Percentiles rank a stretch among this genome's conserved stretches.
Conservation (phyloP, 2,329 filamentous ascomycete genomes). For the Aureobasidium sp. region DNA sequence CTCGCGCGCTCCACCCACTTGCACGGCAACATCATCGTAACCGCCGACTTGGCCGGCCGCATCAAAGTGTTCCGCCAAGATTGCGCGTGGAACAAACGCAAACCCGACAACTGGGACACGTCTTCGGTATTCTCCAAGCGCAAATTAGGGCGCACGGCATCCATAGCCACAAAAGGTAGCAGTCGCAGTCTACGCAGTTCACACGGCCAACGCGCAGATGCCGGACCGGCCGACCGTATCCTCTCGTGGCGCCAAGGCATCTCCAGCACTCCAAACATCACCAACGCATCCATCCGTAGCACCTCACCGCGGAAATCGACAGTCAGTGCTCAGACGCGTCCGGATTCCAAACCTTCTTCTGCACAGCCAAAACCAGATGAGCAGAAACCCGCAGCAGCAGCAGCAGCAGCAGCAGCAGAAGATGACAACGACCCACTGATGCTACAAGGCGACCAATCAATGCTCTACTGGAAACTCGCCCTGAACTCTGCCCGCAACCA, state of each 20-base stretch:
- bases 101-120: conserved; percentile 67
- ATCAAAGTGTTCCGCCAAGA: conserved; percentile 97
- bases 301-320: conserved; percentile 12
- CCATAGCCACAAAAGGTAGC: conserved; percentile 50
- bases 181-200: conserved; percentile 29
- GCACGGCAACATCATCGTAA: conserved; percentile 85
- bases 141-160: conserved; percentile 48
- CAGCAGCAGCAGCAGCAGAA: conserved; percentile 17
- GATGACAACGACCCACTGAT: conserved; percentile 40
- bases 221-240: conserved; percentile 73
- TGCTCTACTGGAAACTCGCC: conserved; percentile 47
- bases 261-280: conserved; percentile 33
- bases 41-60: conserved; percentile 76
- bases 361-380: background rate
- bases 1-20: conserved; percentile 66
- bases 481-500: conserved; percentile 18
- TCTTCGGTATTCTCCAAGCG: conserved; percentile 68
- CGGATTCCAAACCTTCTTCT: conserved; percentile 15
- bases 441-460: conserved; percentile 45
- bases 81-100: conserved; percentile 74
- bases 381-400: conserved; percentile 3
- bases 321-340: background rate
- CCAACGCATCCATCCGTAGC: conserved; percentile 8
- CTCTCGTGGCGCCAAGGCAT: conserved; percentile 78
- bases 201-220: conserved; percentile 29